Evolutionary conservation across 495 filamentous ascomycete genomes (phyloP), one percentile per base, ranked within the genome.

Genomic region (Hypoxylon intermedium): DNA sequence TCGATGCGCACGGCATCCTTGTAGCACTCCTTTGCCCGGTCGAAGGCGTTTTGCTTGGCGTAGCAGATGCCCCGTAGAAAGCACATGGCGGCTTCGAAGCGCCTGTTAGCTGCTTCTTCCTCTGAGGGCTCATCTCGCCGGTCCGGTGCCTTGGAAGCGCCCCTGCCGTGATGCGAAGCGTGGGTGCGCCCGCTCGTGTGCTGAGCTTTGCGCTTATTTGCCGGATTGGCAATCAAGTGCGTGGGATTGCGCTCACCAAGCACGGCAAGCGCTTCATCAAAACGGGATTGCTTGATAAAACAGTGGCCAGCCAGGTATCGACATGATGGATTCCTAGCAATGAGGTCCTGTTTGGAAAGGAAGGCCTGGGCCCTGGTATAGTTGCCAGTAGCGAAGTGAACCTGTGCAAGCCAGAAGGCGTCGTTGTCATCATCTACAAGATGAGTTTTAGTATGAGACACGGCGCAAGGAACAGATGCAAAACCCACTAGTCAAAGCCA

Each of bases 21-120:
- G 80, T 97, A 99, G 75, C 95, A 97, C 67, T 97, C 92, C 67
- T 96, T 96, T 30, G 94, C 94, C 20, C 93, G 87, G 68, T 99
- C 95, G 62, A 97, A 98, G 11, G 93, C 90, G 73, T 98, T 99
- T 75, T 96, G 91, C 73, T 97, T 97, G 13, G 94, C 93, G 68
- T 91, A 97, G 76, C 96, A 97, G 19, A 96, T 81, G 3, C 94
- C 94, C 18, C 94, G 82, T 30, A 99, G 78, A 74, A 92, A 96
- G 77, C 95, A 98, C 93, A 99, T 99, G 65, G 88, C 89, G 1
- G 95, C 95, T 75, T 98, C 94, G 60, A 91, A 96, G 23, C 88
- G 85, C 41, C 96, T 79, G 69, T 88, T 88, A n/a, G 77, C 83
- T 1, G 80, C 77, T 58, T 89, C 85, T 60, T 93, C 89, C 31